phyloP scores from a whole-genome alignment of 202 grass and related monocot genomes.

The Eragrostis tef region DNA sequence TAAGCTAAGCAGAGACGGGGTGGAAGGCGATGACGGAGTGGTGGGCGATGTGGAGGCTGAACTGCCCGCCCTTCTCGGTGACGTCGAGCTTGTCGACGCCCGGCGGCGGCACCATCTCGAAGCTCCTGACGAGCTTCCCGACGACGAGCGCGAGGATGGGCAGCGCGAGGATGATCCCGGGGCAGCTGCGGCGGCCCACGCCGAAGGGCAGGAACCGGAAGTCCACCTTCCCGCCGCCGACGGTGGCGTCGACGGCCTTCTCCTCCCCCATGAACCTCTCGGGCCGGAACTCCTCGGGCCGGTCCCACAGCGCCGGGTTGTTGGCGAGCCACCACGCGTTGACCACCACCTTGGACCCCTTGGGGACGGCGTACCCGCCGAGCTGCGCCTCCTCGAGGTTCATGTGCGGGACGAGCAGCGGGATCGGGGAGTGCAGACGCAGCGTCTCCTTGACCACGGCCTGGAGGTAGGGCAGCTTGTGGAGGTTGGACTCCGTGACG shows the following conservation, averaged over 20 bases:
- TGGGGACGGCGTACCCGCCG: conserved; percentile 56
- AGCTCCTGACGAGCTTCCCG: conserved; percentile 72
- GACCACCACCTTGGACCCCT: conserved; percentile 80
- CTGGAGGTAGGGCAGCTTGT: conserved; percentile 68
- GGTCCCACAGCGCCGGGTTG: conserved; percentile 74
- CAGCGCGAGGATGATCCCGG: conserved; percentile 74
- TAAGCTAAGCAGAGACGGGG: conserved; percentile 37
- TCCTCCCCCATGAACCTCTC: conserved; percentile 77
- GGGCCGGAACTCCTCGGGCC: conserved; percentile 65
- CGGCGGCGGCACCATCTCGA: conserved; percentile 75
- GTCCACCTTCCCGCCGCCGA: conserved; percentile 72
- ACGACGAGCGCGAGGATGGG: conserved; percentile 78
- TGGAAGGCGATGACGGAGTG: conserved; percentile 68
- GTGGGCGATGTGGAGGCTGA: conserved; percentile 80
- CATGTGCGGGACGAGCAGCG: conserved; percentile 79
- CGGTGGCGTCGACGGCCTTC: conserved; percentile 60
- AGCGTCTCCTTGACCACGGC: conserved; percentile 87
- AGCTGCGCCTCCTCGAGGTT: conserved; percentile 73
- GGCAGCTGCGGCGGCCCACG: conserved; percentile 72
- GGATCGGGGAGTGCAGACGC: conserved; percentile 74
- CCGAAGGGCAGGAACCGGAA: conserved; percentile 83
- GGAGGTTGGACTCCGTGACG: conserved; percentile 66
- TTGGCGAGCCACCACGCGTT: conserved; percentile 89
- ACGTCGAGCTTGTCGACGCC: conserved; percentile 68
- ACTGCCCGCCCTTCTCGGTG: conserved; percentile 76